phyloP scores from a whole-genome alignment of 1,284 basidiomycete genomes.

The Pyrrhoderma lamaoense region DNA sequence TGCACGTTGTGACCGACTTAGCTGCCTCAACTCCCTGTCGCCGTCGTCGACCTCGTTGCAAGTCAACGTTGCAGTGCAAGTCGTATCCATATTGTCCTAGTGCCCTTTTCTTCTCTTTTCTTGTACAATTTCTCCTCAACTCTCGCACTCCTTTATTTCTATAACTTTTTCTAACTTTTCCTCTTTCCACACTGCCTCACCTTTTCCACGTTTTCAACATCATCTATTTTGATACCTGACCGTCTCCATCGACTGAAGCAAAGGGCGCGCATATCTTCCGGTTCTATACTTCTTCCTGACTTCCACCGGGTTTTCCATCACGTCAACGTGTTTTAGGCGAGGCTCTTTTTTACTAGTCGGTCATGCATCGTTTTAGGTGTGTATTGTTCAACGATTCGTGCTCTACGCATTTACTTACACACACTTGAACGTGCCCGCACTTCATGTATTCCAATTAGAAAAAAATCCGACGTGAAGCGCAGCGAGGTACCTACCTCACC shows the following conservation, averaged over 20 bases:
- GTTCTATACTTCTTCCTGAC: neutral
- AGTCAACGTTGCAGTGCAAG: conserved; percentile 5
- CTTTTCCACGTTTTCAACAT: conserved; percentile 11
- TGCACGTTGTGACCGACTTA: neutral
- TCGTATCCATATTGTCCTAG: conserved; percentile 1
- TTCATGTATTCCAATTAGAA: conserved; percentile 30
- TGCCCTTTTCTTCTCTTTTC: neutral
- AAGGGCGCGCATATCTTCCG: conserved; percentile 4
- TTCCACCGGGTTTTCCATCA: conserved; percentile 18
- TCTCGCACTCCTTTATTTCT: conserved; percentile 4
- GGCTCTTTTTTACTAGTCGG: conserved; percentile 27
- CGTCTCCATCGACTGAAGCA: no score
- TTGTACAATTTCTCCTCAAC: neutral
- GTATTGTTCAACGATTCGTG: conserved; percentile 25
- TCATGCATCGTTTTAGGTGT: conserved; percentile 78
- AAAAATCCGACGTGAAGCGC: conserved; percentile 60
- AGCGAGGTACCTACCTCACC: conserved; percentile 25
- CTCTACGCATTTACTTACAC: conserved; percentile 22
- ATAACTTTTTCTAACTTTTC: conserved; percentile 4
- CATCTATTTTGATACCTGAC: conserved; percentile 3
- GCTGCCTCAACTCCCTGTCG: no score
- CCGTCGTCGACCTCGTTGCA: conserved; percentile 8
- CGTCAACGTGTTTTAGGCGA: conserved; percentile 63
- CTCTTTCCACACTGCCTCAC: conserved; percentile 1
- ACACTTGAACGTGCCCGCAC: conserved; percentile 28